Evolutionary conservation across 2,329 filamentous ascomycete genomes (phyloP), one percentile per base, ranked within the genome.

Genomic region (Colletotrichum sp.): DNA sequence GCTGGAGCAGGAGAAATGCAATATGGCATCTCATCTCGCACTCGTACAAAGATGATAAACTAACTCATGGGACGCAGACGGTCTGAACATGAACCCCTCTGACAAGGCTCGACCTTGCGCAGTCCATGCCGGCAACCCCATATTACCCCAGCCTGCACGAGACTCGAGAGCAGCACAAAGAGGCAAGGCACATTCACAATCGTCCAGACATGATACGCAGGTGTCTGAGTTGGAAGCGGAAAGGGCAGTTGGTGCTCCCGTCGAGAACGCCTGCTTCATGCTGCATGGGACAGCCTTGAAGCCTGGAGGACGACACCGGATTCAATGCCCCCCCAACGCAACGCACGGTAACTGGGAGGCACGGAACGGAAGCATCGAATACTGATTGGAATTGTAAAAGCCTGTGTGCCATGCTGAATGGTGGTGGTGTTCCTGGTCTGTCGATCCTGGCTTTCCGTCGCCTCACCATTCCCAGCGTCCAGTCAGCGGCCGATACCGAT

Each of bases 241-340:
- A 12, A 68, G 69, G 39, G 21, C 36, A 39, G 36, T 30, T 34
- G 62, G 66, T 71, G 21, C 15, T 39, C 66, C 36, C 49, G 24
- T 52, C 65, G 65, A 70, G 65, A 75, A 76, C 67, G 66, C 67
- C 55, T 68, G 39, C 75, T 68, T 63, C 72, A 76, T 26, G 39
- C 39, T 63, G 62, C 72, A 71, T 68, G 75, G 75, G 32, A 30
- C 60, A 71, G 52, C 66, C 75, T 71, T 59, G 71, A 28, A 68
- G n/a, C 12, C 7, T 52, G n/a, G 32, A 10, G 24, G 18, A 39
- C 26, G 26, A 60, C 59, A 59, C 30, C 55, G 62, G 39, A 69
- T 59, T 67, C 60, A 60, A 52, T 36, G 24, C 21, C 16, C 13
- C 13, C 21, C n/a, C 18, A 62, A 18, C 5, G 12, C 16, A 34